Conservation (phyloP, 2,329 filamentous ascomycete genomes). For the Boeremia lycopersici region DNA sequence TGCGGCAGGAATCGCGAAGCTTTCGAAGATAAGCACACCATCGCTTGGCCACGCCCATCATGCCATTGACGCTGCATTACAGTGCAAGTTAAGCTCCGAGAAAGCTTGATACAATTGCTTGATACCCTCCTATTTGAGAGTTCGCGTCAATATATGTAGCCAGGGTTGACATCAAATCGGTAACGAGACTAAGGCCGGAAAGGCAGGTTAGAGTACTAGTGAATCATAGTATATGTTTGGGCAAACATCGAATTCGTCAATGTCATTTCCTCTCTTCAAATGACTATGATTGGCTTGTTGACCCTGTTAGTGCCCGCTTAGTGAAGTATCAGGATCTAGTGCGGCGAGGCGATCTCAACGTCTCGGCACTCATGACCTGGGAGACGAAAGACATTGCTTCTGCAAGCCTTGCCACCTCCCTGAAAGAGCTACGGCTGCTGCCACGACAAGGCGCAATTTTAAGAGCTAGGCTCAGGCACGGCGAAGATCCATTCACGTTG, state of each 20-base stretch:
- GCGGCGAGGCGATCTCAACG: constrained; percentile 1
- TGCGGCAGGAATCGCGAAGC: constrained; percentile 9
- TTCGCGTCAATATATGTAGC: background rate
- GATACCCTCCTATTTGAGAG: constrained; percentile 15
- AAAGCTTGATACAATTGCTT: constrained; percentile 24
- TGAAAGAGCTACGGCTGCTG: constrained; percentile 18
- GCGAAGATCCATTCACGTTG: background rate
- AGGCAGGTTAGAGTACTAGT: constrained; percentile 20
- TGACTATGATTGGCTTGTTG: constrained; percentile 1
- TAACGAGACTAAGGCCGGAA: constrained; percentile 11
- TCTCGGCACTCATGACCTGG: constrained; percentile 2
- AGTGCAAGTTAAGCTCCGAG: constrained; percentile 21
- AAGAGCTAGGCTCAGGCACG: background rate
- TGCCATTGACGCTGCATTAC: background rate
- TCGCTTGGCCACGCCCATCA: constrained; percentile 1
- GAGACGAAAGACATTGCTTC: background rate
- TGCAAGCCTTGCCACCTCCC: constrained; percentile 27
- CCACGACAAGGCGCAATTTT: constrained; percentile 2
- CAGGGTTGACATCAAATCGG: background rate
- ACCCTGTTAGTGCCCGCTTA: background rate
- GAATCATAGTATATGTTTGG: constrained; percentile 11
- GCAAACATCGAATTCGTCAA: background rate
- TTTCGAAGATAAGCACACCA: constrained; percentile 11
- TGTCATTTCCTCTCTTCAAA: background rate
- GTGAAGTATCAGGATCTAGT: background rate